Evolutionary conservation across 306 rosid species (phyloP).

Genomic region (Leucaena leucocephala): DNA sequence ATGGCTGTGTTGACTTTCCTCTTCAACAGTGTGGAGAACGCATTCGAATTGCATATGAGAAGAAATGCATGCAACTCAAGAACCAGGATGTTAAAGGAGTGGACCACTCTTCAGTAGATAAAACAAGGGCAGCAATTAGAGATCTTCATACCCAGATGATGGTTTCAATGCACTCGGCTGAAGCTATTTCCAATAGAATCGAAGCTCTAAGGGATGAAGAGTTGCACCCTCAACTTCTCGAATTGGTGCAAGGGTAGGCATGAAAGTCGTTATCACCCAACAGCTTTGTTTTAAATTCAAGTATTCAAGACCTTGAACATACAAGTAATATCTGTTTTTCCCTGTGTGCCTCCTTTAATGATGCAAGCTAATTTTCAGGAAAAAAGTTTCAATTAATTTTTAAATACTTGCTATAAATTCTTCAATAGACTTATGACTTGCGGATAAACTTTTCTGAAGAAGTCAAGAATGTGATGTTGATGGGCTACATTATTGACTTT

Average conservation of each 20-base stretch:
- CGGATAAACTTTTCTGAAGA: neutral
- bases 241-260: constrained; percentile 75
- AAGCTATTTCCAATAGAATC: constrained; percentile 81
- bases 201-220: constrained; percentile 91
- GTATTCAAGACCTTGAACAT: neutral
- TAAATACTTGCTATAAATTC: neutral
- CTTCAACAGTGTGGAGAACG: constrained; percentile 83
- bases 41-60: constrained; percentile 81
- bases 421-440: neutral
- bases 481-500: neutral
- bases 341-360: neutral
- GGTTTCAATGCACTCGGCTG: constrained; percentile 92
- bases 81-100: constrained; percentile 78
- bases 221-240: constrained; percentile 88
- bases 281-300: constrained; percentile 13
- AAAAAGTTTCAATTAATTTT: neutral
- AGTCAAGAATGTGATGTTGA: neutral
- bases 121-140: constrained; percentile 74
- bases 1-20: constrained; percentile 34
- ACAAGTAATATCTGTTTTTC: constrained; percentile 40
- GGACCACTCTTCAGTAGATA: constrained; percentile 67
- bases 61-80: constrained; percentile 71
- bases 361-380: neutral
- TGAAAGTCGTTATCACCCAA: constrained; percentile 21
- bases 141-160: constrained; percentile 87